These are phyloP conservation scores for Lolium multiflorum DNA, from an alignment of 176 grass and related monocot genomes.

Conservation along the genomic window DNA sequence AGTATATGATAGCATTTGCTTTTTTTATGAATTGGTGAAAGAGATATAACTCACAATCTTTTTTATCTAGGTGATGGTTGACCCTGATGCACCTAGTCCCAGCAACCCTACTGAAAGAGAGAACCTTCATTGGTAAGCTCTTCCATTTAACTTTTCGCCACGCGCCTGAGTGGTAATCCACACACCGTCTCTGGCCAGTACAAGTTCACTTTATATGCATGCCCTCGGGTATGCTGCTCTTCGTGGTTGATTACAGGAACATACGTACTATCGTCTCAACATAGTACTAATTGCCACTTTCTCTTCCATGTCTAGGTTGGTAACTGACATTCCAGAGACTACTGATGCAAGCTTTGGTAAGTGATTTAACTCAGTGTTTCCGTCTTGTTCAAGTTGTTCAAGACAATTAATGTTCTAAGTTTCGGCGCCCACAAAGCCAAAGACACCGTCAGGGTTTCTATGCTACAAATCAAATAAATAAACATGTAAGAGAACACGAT, in stretches of 20 bases:
- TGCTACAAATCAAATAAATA: not conserved
- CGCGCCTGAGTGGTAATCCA: constrained; percentile 39
- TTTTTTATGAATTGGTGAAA: not conserved
- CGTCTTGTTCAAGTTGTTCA: constrained; percentile 5
- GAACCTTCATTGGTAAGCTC: constrained; percentile 95
- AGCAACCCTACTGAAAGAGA: constrained; percentile 90
- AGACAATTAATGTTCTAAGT: not conserved
- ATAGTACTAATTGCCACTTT: constrained; percentile 37
- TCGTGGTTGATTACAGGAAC: constrained; percentile 36
- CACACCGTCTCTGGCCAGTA: constrained; percentile 19
- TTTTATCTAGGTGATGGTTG: constrained; percentile 89
- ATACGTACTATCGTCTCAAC: constrained; percentile 42
- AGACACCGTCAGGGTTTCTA: not conserved
- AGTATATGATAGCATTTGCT: not conserved
- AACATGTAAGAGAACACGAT: constrained; percentile 12
- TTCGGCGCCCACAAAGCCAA: constrained; percentile 5
- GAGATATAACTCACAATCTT: constrained; percentile 15
- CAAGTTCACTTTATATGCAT: constrained; percentile 43
- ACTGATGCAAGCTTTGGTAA: constrained; percentile 85
- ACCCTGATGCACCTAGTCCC: constrained; percentile 94
- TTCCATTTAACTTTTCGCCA: constrained; percentile 44
- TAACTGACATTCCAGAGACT: constrained; percentile 96
- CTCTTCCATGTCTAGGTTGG: constrained; percentile 69
- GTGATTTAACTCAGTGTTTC: constrained; percentile 34
- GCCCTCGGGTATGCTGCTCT: constrained; percentile 27